A percentile compares a stretch with the other conserved stretches of the same genome.
phyloP scores from a whole-genome alignment of 2,329 filamentous ascomycete genomes.

The Trichoderma sp. region DNA sequence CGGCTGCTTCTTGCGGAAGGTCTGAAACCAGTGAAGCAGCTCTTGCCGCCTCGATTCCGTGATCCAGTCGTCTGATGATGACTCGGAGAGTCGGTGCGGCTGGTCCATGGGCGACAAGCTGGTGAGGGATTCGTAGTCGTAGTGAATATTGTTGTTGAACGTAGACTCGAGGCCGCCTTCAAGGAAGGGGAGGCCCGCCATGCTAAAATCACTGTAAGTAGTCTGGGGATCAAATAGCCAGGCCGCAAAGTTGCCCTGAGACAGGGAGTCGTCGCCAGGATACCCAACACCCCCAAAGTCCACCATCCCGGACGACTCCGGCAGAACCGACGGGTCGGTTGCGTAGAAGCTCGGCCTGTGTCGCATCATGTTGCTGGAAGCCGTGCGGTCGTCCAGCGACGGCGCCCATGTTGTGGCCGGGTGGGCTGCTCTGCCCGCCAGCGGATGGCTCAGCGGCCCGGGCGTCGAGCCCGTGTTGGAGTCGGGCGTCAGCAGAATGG shows the following conservation, averaged over 20 bases:
- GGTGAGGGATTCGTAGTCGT: constrained; percentile 53
- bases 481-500: constrained; percentile 48
- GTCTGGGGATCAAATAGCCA: constrained; percentile 55
- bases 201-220: constrained; percentile 44
- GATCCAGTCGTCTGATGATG: constrained; percentile 46
- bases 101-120: constrained; percentile 50
- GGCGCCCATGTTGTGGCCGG: constrained; percentile 33
- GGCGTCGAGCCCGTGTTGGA: constrained; percentile 37
- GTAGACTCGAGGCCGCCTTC: constrained; percentile 54
- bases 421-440: constrained; percentile 24
- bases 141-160: constrained; percentile 54
- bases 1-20: constrained; percentile 48
- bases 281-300: constrained; percentile 32
- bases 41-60: constrained; percentile 49
- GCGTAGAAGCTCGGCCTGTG: constrained; percentile 44
- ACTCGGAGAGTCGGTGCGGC: constrained; percentile 43
- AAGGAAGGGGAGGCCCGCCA: constrained; percentile 49
- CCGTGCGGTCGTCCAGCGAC: constrained; percentile 40
- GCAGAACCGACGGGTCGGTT: constrained; percentile 33
- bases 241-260: constrained; percentile 49
- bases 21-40: constrained; percentile 46
- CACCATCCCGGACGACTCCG: constrained; percentile 40
- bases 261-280: constrained; percentile 39
- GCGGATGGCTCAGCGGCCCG: constrained; percentile 30
- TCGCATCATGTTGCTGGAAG: constrained; percentile 39